Percentiles rank a stretch among this genome's conserved stretches.
phyloP scores from a whole-genome alignment of 192 early-diverging fungal species.

The Ambispora gerdemannii region DNA sequence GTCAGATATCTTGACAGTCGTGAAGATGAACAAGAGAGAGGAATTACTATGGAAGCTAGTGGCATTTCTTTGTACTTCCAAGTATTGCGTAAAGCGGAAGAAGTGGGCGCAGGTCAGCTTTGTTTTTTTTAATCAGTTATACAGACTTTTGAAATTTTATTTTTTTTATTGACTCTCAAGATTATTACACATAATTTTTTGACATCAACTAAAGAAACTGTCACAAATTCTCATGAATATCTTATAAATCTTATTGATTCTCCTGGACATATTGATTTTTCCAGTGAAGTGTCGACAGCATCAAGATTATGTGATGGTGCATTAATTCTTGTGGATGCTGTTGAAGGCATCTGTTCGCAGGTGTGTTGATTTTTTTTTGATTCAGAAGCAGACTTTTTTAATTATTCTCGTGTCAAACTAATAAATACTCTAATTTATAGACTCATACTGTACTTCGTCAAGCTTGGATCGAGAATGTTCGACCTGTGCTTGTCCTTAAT shows the following conservation, averaged over 20 bases:
- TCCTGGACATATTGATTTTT: slow-evolving; percentile 98
- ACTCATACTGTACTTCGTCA: slow-evolving; percentile 94
- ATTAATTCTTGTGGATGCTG: slow-evolving; percentile 92
- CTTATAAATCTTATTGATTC: slow-evolving; percentile 97
- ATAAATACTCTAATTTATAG: slow-evolving; percentile 39
- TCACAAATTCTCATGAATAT: slow-evolving; percentile 58
- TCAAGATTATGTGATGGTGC: slow-evolving; percentile 95
- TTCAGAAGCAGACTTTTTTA: not conserved
- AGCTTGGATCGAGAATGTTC: slow-evolving; percentile 89
- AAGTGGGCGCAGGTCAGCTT: slow-evolving; percentile 33
- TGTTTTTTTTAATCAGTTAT: slow-evolving; percentile 21
- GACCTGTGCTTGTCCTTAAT: slow-evolving; percentile 93
- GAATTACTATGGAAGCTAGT: slow-evolving; percentile 98
- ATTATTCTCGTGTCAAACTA: not conserved
- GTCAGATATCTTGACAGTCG: slow-evolving; percentile 93
- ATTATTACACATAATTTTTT: not conserved
- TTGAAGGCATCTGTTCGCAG: slow-evolving; percentile 99
- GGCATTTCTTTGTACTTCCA: slow-evolving; percentile 94
- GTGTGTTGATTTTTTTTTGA: slow-evolving; percentile 45
- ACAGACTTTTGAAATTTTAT: not conserved
- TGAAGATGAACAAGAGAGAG: slow-evolving; percentile 96
- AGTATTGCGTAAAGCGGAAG: slow-evolving; percentile 45
- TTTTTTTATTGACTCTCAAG: not conserved
- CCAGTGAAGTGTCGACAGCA: slow-evolving; percentile 98
- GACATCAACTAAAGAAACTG: slow-evolving; percentile 10